Conservation (phyloP, 2,329 filamentous ascomycete genomes). For the Colletotrichum sp. region DNA sequence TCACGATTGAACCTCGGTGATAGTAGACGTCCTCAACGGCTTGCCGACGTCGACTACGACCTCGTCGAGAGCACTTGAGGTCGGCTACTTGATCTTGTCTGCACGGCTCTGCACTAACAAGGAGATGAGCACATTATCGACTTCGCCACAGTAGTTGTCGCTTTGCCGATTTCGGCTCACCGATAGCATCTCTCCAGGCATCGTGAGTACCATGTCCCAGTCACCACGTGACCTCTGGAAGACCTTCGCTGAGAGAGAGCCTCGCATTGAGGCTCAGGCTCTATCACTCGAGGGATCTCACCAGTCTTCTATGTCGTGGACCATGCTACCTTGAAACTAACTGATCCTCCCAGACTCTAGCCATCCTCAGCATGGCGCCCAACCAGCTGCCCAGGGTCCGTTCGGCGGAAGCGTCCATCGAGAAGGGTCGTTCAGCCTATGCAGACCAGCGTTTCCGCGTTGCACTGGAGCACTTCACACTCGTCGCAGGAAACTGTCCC, state of each 20-base stretch:
- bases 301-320: not conserved
- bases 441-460: slow-evolving; percentile 35
- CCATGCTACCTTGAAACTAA: not conserved
- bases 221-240: not conserved
- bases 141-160: not conserved
- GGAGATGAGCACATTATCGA: not conserved
- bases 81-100: not conserved
- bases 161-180: not conserved
- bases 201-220: not conserved
- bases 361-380: not conserved
- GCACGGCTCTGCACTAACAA: not conserved
- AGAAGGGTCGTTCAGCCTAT: slow-evolving; percentile 38
- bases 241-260: not conserved
- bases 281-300: not conserved
- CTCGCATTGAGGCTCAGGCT: not conserved
- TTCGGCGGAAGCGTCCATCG: slow-evolving; percentile 33
- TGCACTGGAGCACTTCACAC: slow-evolving; percentile 42
- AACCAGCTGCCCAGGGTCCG: slow-evolving; percentile 7
- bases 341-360: not conserved
- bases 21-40: not conserved
- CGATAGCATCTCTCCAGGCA: not conserved
- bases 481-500: slow-evolving; percentile 18
- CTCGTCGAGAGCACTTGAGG: not conserved
- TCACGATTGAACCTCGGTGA: slow-evolving; percentile 4
- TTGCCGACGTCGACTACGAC: not conserved